Base-by-base conservation (phyloP, 2,329 filamentous ascomycete species). In the Neofusicoccum umdonicola region DNA sequence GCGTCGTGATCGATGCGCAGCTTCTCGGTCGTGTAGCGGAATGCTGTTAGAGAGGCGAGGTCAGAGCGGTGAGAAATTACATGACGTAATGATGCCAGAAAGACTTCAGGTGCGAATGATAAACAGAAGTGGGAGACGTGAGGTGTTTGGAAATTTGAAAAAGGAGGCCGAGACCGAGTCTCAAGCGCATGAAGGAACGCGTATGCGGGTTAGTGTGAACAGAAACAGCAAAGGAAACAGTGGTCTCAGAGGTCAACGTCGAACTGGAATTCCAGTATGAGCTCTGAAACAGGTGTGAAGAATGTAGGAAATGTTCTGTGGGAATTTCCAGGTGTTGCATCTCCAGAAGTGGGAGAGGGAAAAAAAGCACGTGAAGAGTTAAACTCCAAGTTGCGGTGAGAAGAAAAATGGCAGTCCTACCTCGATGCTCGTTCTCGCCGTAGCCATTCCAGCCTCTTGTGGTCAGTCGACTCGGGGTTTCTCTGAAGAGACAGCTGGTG, bases 361-460 rank as follows among this genome's bases (percentile, higher is more conserved):
- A 44, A 17, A 17, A 44, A 17, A n/a, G 34, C 44, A 19, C 34
- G 47, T 19, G 37, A 34, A 41, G 54, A 52, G 44, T 31, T 31
- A 13, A 27, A 52, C 27, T 17, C 11, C 37, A 27, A n/a, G 11
- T 54, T 54, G 51, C 51, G 48, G 42, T 37, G 44, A 56, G 48
- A 44, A 27, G 50, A 58, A 56, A 51, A 57, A 54, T 44, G 63
- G 57, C 19, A 50, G 19, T 39, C 58, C 45, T 68, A 80, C 84
- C 81, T 79, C 88, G 85, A 74, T 91, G 86, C 66, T 87, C 87
- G 61, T 87, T 83, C 37, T 86, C 84, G 42, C 89, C 87, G 74
- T 98, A 98, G 57, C 91, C 91, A 75, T 98, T 98, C 92, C 92
- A 97, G 51, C 90, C 93, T 51, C 92, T 87, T 0, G 95, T 99